A percentile compares a stretch with the other conserved stretches of the same genome.
phyloP scores from a whole-genome alignment of 2,329 filamentous ascomycete species.

The Colletotrichum theobromicola region DNA sequence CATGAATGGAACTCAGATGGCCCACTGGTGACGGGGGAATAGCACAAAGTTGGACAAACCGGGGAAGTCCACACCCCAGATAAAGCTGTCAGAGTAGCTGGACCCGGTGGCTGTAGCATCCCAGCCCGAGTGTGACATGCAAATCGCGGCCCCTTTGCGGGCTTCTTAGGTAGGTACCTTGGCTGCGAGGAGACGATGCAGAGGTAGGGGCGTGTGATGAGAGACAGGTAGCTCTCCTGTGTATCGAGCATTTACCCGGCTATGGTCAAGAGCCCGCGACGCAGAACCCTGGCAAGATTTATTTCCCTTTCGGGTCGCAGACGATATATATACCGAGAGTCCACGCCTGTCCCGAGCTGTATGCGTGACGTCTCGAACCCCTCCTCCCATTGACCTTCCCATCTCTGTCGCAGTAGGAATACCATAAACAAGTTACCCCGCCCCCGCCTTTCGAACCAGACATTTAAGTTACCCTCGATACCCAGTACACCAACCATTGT shows the following conservation, averaged over 20 bases:
- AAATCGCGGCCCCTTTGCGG: not conserved
- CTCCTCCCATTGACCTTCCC: not conserved
- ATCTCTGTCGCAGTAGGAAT: not conserved
- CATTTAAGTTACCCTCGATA: not conserved
- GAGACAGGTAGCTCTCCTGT: not conserved
- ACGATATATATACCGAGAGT: constrained; percentile 13
- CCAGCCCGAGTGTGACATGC: not conserved
- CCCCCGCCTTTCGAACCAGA: not conserved
- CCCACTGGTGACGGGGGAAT: not conserved
- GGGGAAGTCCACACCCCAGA: constrained; percentile 9
- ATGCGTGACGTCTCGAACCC: not conserved
- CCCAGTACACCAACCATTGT: not conserved
- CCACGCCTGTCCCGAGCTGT: not conserved
- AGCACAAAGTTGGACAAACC: not conserved
- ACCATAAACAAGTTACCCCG: constrained; percentile 4
- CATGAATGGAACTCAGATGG: constrained; percentile 10
- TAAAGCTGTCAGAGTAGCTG: not conserved
- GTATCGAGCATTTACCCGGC: constrained; percentile 1
- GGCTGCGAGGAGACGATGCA: not conserved
- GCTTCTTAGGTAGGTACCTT: too few relatives aligned
- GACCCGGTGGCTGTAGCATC: not conserved
- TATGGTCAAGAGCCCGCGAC: not conserved
- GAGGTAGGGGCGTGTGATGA: not conserved
- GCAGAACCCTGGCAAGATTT: not conserved
- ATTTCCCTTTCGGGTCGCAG: not conserved